Base-by-base conservation (phyloP, 768 basidiomycete species). In the Obba rivulosa region DNA sequence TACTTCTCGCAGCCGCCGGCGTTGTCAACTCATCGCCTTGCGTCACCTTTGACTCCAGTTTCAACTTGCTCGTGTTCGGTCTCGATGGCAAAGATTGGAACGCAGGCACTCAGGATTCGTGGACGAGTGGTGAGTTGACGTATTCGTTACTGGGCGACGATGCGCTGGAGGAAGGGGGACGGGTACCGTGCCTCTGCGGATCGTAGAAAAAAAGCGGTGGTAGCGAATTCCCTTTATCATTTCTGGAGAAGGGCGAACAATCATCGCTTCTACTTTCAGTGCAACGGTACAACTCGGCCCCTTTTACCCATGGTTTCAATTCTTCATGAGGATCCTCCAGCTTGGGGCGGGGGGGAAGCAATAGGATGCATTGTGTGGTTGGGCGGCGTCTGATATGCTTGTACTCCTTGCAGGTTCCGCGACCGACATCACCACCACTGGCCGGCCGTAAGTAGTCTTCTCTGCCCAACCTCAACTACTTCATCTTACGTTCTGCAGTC, bases 1-100 rank as follows among this genome's bases (percentile, higher is more conserved):
- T 76, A 25, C 61, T 71, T 39, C 59, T 74, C 48, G 67, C 66
- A 45, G 57, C 64, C 43, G 61, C 67, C 11, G 49, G 59, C 8
- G 49, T 62, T 34, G 69, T 72, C 50, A 62, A 57, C 28, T 68
- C 73, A 2, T 66, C 68, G 16, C 73, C 82, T 3, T 95, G 92
- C 62, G 72, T 92, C 34, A 77, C 84, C 18, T 93, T 94, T 61
- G 92, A 95, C 61, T 59, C 73, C 37, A 70, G 67, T 57, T 92
- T 85, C 81, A 91, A 94, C 65, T 76, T 97, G 45, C 80, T 90
- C 45, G 88, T 85, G 18, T 90, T 97, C 62, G 89, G 87, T 46
- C 78, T 90, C 52, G 79, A 83, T 48, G 84, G 81, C 50, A 85
- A 87, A 59, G 93, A 96, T 66, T 93, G 86, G 71, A 81, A 79